phyloP scores from a whole-genome alignment of 371 early-diverging fungal genomes.

The Apophysomyces ossiformis region DNA sequence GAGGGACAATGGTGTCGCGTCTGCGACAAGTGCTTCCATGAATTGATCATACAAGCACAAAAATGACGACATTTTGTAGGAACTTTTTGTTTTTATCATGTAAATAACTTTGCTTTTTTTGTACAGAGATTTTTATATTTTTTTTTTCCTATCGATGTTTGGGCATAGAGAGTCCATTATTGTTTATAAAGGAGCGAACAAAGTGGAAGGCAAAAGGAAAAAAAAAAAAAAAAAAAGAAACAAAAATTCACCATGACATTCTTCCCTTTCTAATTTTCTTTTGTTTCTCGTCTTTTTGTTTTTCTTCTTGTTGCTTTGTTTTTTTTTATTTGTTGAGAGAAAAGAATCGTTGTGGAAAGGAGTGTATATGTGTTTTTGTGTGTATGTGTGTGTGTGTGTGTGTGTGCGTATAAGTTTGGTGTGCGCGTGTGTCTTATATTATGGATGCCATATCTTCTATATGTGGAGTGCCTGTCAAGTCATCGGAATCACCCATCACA shows the following conservation, averaged over 20 bases:
- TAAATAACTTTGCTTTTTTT: not conserved
- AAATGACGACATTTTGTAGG: too few species aligned
- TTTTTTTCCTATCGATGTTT: not conserved
- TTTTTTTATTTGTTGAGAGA: not conserved
- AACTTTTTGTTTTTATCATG: not conserved
- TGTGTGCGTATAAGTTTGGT: too few species aligned
- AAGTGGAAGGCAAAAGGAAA: not conserved
- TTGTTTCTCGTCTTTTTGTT: too few species aligned
- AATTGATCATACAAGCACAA: conserved; percentile 23
- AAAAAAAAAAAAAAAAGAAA: too few species aligned
- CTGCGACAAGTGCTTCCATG: conserved; percentile 45
- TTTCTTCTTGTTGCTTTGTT: not conserved
- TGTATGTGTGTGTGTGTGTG: not conserved
- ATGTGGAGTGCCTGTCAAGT: not conserved
- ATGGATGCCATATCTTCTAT: not conserved
- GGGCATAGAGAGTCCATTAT: not conserved
- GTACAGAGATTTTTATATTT: not conserved
- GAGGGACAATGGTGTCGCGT: conserved; percentile 44
- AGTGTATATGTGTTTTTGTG: not conserved
- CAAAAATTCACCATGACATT: too few species aligned
- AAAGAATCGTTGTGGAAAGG: not conserved
- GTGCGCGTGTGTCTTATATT: not conserved
- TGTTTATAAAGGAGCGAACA: not conserved
- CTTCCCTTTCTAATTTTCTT: too few species aligned
- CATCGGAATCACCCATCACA: conserved; percentile 17